Conservation (phyloP, 257 asterid genomes). For the Forsythia suspensa region DNA sequence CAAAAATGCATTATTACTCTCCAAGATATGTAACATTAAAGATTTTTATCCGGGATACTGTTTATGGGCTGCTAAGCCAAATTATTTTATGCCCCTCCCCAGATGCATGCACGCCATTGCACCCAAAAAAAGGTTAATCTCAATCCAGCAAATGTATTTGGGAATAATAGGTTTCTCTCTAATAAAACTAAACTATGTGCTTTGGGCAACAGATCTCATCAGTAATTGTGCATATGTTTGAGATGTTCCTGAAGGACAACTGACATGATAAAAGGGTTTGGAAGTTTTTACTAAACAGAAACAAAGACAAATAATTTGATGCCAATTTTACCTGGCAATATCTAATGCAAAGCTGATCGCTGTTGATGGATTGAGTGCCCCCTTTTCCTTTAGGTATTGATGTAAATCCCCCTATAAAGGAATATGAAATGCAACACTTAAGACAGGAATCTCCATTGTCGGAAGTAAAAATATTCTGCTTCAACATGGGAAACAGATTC, state of each 20-base stretch:
- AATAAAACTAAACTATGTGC: slow-evolving; percentile 13
- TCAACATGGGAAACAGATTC: slow-evolving; percentile 18
- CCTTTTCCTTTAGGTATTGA: slow-evolving; percentile 91
- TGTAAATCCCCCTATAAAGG: slow-evolving; percentile 86
- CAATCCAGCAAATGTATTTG: not conserved
- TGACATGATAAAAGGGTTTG: not conserved
- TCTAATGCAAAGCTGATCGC: slow-evolving; percentile 88
- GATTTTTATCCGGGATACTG: not conserved
- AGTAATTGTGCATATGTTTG: slow-evolving; percentile 9
- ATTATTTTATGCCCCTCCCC: not conserved
- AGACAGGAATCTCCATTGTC: slow-evolving; percentile 2
- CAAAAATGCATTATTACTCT: not conserved
- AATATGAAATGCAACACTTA: slow-evolving; percentile 14
- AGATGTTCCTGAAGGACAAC: slow-evolving; percentile 4
- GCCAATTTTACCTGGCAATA: slow-evolving; percentile 75
- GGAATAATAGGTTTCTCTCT: not conserved
- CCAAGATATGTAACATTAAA: not conserved
- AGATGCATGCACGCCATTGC: not conserved
- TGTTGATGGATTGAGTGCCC: slow-evolving; percentile 74
- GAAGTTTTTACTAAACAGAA: not conserved
- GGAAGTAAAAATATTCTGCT: not conserved
- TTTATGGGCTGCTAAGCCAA: not conserved
- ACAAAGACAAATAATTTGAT: not conserved
- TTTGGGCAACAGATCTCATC: not conserved
- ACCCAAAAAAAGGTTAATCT: not conserved